phyloP scores from a whole-genome alignment of 495 filamentous ascomycete genomes.

The Neurospora sp. region DNA sequence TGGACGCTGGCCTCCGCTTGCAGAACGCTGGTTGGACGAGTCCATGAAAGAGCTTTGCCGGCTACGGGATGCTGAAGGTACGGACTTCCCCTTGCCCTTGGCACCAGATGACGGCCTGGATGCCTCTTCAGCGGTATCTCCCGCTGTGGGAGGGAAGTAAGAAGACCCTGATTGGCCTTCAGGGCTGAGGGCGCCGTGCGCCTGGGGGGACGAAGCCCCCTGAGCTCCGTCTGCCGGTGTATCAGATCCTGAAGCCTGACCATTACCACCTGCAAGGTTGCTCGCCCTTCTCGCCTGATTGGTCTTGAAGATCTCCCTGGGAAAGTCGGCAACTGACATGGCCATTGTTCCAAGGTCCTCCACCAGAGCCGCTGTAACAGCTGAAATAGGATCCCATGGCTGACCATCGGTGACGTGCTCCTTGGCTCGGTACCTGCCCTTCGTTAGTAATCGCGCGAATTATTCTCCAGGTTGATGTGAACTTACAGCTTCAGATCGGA shows the following conservation, averaged over 20 bases:
- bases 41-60: neutral
- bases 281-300: neutral
- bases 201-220: neutral
- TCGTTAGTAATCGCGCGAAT: conserved; percentile 11
- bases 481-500: conserved; percentile 59
- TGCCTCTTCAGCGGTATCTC: neutral
- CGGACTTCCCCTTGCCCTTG: neutral
- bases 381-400: conserved; percentile 62
- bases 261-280: neutral
- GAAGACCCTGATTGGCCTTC: neutral
- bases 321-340: conserved; percentile 77
- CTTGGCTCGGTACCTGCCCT: conserved; percentile 47
- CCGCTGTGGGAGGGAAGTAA: neutral
- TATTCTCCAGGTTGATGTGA: neutral
- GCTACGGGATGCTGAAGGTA: neutral
- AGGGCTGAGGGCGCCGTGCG: neutral
- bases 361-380: conserved; percentile 60
- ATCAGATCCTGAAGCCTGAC: conserved; percentile 1
- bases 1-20: neutral
- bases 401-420: conserved; percentile 67
- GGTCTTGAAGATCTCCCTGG: conserved; percentile 54
- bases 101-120: neutral
- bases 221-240: conserved; percentile 1
- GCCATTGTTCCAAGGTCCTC: conserved; percentile 65
- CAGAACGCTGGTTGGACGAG: neutral